Evolutionary conservation across 1,139 yeast species (phyloP), one percentile per base, ranked within the genome.

Genomic region (Geotrichum histeridarum): DNA sequence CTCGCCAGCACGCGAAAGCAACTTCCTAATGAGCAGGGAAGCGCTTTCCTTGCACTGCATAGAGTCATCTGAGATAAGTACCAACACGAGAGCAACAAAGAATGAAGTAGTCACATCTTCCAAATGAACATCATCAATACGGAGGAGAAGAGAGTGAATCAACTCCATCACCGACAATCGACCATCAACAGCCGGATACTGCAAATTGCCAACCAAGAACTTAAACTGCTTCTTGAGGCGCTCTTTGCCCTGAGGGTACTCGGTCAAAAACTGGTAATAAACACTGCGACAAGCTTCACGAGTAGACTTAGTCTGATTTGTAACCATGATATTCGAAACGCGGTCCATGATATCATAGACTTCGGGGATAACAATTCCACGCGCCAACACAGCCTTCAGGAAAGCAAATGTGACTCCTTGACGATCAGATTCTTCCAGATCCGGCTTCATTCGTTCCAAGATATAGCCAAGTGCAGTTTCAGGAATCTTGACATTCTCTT

Each of bases 221-320:
- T 84, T 83, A 70, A 91, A 83, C 63, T 88, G 95, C 63, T 84
- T 87, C 61, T 87, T 94, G 53, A 93, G 71, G 61, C 90, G 81
- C 5, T 94, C 91, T 64, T 84, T 80, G 35, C 98, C 91, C 72
- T 93, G 98, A 63, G 95, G 98, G 65, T 88, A 93, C 64, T 90
- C 96, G 84, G 91, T 86, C 64, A 93, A 73, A 64, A 93, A 94
- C 65, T 84, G 93, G 69, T 83, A 86, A 68, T 83, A 94, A 0
- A 87, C 83, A 60, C 88, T 80, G 69, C 98, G 80, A 8, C 98
- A 83, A 71, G 87, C 83, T 64, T 87, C 94, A 58, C 99, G 78
- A 52, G 91, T 86, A 64, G 85, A 90, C 54, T 80, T 80, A 9
- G 93, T 78, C 59, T 90, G 96, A 67, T 88, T 89, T 1, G 96